Evolutionary conservation across 1,284 basidiomycete genomes (phyloP).

Genomic region (Stygiomarasmius scandens): DNA sequence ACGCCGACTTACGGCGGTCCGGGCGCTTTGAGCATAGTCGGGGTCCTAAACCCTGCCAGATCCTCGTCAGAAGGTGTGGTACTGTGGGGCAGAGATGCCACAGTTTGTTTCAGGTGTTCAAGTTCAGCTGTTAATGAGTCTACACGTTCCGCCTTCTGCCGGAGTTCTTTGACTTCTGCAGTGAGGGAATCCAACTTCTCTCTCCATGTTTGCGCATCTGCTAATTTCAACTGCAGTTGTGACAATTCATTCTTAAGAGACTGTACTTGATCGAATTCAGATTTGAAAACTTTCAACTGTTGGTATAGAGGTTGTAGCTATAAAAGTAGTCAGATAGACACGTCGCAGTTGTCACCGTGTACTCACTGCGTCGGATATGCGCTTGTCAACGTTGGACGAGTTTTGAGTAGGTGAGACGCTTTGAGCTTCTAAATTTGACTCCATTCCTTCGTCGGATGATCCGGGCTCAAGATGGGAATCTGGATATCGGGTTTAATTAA

Average conservation of each 20-base stretch:
- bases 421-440: not conserved
- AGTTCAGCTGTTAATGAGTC: slow-evolving; percentile 38
- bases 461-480: not conserved
- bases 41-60: slow-evolving; percentile 15
- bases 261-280: slow-evolving; percentile 45
- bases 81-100: slow-evolving; percentile 6
- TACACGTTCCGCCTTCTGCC: slow-evolving; percentile 36
- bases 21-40: slow-evolving; percentile 4
- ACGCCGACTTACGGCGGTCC: not conserved
- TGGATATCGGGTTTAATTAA: not conserved
- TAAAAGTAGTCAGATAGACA: not conserved
- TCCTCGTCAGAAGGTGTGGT: slow-evolving; percentile 5
- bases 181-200: slow-evolving; percentile 41
- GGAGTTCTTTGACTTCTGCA: slow-evolving; percentile 43
- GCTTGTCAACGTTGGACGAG: slow-evolving; percentile 29
- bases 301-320: slow-evolving; percentile 59
- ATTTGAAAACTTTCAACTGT: slow-evolving; percentile 46
- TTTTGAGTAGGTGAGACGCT: slow-evolving; percentile 9
- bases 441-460: not conserved
- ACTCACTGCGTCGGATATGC: slow-evolving; percentile 47
- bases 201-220: slow-evolving; percentile 36
- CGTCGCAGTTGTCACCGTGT: not conserved
- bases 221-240: slow-evolving; percentile 35
- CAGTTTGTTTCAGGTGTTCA: slow-evolving; percentile 32
- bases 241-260: slow-evolving; percentile 40